Evolutionary conservation across 257 asterid genomes (phyloP), one percentile per base, ranked within the genome.

Genomic region (Rehmannia glutinosa): DNA sequence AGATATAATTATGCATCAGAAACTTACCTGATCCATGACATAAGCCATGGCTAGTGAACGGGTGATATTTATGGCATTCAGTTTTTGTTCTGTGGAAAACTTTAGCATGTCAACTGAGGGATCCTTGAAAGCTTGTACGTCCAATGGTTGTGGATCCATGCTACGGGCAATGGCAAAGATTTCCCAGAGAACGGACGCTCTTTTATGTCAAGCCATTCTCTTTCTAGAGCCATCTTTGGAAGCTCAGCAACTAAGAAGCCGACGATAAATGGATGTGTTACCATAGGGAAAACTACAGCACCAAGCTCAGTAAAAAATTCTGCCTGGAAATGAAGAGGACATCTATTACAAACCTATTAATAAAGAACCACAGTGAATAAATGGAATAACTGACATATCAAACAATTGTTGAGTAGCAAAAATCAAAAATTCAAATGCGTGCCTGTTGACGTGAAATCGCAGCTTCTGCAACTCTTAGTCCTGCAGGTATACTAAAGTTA

Each of bases 241-340:
- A 86, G 73, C 83, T 93, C 98, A 24, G 95, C 98, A 52, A 93
- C 98, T 73, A 93, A 78, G 84, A 93, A 90, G 43, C 98, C 97
- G 79, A 93, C 96, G 23, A 93, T 81, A 77, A 93, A 93, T 51
- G 98, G 98, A 81, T 85, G 97, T 70, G 89, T 90, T 23, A 90
- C 90, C 89, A 93, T 74, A 20, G 97, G 97, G 75, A 93, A 90
- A 63, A 93, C 97, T 33, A 90, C 86, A 65, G 98, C 92, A 75
- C 91, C 83, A 73, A 81, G 82, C 74, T 90, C 94, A 17, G 96
- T 94, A 64, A 90, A 74, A 78, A 84, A 74, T 73, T 87, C 92
- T 51, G 87, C 96, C 98, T 93, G 76, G 66, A 82, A 83, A 72
- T 65, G 66, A 76, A 81, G 79, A 63, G 58, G 63, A 43, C 53